Conservation (phyloP, 2,329 filamentous ascomycete genomes). For the Triangularia setosa region DNA sequence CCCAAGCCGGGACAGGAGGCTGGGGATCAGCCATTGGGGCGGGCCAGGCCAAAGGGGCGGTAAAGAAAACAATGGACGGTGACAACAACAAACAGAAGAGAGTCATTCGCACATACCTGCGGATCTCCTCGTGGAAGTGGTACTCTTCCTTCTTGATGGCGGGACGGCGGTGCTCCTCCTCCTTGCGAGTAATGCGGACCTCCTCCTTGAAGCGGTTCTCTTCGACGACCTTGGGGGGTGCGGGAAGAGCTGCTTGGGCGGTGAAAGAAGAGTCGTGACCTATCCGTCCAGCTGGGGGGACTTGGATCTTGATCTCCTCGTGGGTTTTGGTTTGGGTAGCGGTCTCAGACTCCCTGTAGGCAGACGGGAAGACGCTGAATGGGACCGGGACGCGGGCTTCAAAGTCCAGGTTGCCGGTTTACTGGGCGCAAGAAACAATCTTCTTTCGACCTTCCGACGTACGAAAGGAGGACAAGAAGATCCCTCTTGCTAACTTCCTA, state of each 20-base stretch:
- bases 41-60: background rate
- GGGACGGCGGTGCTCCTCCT: slow-evolving; percentile 70
- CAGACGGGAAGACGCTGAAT: slow-evolving; percentile 74
- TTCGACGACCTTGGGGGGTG: slow-evolving; percentile 53
- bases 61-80: background rate
- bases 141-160: slow-evolving; percentile 37
- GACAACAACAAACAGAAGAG: background rate
- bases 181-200: slow-evolving; percentile 73
- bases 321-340: slow-evolving; percentile 55
- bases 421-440: slow-evolving; percentile 44
- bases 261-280: slow-evolving; percentile 79
- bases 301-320: slow-evolving; percentile 85
- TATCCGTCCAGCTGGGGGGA: slow-evolving; percentile 93
- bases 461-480: slow-evolving; percentile 65
- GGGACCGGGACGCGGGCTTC: slow-evolving; percentile 98
- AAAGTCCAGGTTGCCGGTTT: slow-evolving; percentile 99
- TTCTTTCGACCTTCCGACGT: slow-evolving; percentile 43
- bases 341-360: slow-evolving; percentile 34
- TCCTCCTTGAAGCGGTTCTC: slow-evolving; percentile 70
- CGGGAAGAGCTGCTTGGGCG: slow-evolving; percentile 49
- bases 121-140: slow-evolving; percentile 28
- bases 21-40: background rate
- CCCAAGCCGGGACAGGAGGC: background rate
- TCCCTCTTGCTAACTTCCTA: slow-evolving; percentile 40
- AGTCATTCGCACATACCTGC: background rate